Base-by-base conservation (phyloP, 805 yeast species). In the Saccharomyces eubayanus region DNA sequence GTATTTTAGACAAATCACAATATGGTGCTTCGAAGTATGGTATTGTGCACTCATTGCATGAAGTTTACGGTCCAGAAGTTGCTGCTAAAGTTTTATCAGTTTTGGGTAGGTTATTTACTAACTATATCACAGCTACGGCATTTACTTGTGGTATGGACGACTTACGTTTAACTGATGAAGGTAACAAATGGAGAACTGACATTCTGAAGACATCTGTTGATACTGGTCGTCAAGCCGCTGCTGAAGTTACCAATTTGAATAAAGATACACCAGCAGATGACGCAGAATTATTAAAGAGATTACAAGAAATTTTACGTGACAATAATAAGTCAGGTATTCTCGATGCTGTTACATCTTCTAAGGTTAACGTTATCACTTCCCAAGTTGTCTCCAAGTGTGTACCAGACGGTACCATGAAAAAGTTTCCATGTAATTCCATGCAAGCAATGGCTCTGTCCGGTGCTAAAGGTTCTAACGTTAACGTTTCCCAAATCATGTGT, bases 121-220 rank as follows among this genome's bases (percentile, higher is more conserved):
- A 88, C 71, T 94, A 89, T 71, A 90, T 86, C 65, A 91, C 86
- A 81, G 79, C 83, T 75, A 87, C 89, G 54, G 98, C 97, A 1
- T 88, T 94, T 68, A 94, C 99, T 6, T 94, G 99, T 84, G 99
- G 99, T 80, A 95, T 94, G 99, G 99, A 94, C 70, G 99, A 94
- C 75, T 78, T 94, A 71, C 82, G 96, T 69, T 79, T 95, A 62
- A 94, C 98, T 24, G 81, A 72, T 2, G 96, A 89, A 62, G 99
- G 99, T 68, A 91, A 95, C 70, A 66, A 77, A 56, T 84, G 95
- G 92, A 84, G 99, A 77, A 74, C 74, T 12, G 95, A 89, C 56
- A 87, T 94, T 57, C 78, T 95, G 69, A 74, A 81, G 60, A 83
- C 83, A 55, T 83, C 95, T 28, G 80, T 79, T 51, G 95, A 87